phyloP scores from a whole-genome alignment of 73 alveolate species.

The Paramecium caudatum region DNA sequence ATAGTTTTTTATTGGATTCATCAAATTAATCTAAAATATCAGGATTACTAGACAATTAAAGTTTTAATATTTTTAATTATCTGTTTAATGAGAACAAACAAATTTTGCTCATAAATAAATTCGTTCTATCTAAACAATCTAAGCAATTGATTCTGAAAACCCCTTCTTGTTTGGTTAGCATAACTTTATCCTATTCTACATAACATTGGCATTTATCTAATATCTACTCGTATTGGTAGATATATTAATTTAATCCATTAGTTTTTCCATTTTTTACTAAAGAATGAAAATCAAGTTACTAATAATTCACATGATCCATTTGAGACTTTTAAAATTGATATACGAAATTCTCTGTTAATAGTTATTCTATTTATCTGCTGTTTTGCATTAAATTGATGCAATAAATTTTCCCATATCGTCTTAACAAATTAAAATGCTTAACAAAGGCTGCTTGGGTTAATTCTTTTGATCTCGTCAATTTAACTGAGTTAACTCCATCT shows the following conservation, averaged over 20 bases:
- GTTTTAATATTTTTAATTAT: neutral
- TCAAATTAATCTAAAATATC: slow-evolving; percentile 56
- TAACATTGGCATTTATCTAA: slow-evolving; percentile 70
- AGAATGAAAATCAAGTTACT: slow-evolving; percentile 81
- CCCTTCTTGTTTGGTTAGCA: slow-evolving; percentile 83
- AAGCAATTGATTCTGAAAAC: slow-evolving; percentile 93
- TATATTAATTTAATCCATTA: slow-evolving; percentile 43
- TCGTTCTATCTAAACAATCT: slow-evolving; percentile 96
- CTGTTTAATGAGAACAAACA: neutral
- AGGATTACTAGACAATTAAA: slow-evolving; percentile 6
- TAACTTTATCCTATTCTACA: slow-evolving; percentile 8
- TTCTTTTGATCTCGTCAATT: slow-evolving; percentile 73
- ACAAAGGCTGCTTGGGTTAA: slow-evolving; percentile 78
- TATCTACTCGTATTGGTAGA: slow-evolving; percentile 60
- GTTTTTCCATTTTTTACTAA: slow-evolving; percentile 79
- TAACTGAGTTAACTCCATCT: slow-evolving; percentile 75
- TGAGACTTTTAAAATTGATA: neutral
- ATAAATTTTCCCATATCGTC: slow-evolving; percentile 76
- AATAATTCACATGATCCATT: slow-evolving; percentile 71
- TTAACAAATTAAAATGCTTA: slow-evolving; percentile 79
- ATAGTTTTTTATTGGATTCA: slow-evolving; percentile 58
- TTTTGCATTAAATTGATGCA: slow-evolving; percentile 80
- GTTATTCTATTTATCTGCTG: slow-evolving; percentile 78
- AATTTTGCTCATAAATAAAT: slow-evolving; percentile 73
- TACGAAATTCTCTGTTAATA: slow-evolving; percentile 74